A percentile compares a stretch with the other conserved stretches of the same genome.
phyloP scores from a whole-genome alignment of 1,139 yeast genomes.

The Kodamaea suecica region DNA sequence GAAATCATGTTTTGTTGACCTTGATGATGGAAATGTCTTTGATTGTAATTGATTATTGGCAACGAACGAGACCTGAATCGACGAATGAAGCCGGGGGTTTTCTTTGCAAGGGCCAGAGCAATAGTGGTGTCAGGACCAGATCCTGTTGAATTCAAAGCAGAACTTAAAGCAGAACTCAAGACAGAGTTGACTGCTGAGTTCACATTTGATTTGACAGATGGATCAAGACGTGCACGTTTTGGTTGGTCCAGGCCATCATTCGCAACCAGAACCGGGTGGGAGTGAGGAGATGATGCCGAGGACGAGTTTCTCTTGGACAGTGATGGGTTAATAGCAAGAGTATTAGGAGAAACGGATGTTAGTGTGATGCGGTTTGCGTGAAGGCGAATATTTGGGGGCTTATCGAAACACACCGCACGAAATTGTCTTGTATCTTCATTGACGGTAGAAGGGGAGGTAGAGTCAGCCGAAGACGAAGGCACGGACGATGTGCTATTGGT shows the following conservation, averaged over 20 bases:
- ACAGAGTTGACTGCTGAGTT: constrained; percentile 1
- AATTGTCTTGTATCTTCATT: constrained; percentile 28
- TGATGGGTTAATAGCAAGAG: constrained; percentile 6
- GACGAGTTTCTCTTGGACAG: constrained; percentile 17
- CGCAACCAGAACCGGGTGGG: constrained; percentile 6
- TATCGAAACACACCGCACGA: constrained; percentile 35
- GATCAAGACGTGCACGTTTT: constrained; percentile 30
- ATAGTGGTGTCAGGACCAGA: constrained; percentile 7
- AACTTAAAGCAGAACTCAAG: constrained; percentile 13
- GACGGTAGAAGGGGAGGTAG: constrained; percentile 15
- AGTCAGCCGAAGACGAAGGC: constrained; percentile 27
- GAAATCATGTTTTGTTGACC: not conserved
- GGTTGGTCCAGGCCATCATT: constrained; percentile 13
- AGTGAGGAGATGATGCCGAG: constrained; percentile 14
- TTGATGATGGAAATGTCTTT: constrained; percentile 18
- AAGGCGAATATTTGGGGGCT: constrained; percentile 17
- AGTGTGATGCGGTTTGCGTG: constrained; percentile 9
- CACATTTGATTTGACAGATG: constrained; percentile 11
- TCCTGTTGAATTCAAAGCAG: constrained; percentile 4
- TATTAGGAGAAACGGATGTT: constrained; percentile 14
- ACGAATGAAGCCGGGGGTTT: constrained; percentile 39
- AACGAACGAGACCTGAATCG: constrained; percentile 42
- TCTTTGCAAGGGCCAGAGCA: constrained; percentile 13
- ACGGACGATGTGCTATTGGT: constrained; percentile 28
- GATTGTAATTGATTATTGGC: constrained; percentile 41